Conservation (phyloP, 2,329 filamentous ascomycete species). For the Fusarium papillatum region DNA sequence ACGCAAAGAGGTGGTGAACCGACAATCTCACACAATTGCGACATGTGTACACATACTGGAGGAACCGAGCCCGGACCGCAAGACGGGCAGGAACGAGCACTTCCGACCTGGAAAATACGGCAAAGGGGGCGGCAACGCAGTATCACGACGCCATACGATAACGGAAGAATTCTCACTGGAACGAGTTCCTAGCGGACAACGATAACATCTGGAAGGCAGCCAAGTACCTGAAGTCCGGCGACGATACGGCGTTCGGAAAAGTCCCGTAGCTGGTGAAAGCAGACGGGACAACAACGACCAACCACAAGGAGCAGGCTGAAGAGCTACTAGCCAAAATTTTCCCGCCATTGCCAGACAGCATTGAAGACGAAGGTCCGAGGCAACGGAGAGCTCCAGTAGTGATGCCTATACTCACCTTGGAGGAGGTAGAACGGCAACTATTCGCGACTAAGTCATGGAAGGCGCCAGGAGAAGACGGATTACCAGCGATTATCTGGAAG, state of each 20-base stretch:
- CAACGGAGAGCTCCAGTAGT: background rate
- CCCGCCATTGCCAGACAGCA: background rate
- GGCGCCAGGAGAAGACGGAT: background rate
- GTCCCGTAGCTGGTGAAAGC: background rate
- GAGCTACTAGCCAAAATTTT: background rate
- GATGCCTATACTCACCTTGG: background rate
- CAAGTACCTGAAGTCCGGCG: constrained; percentile 1
- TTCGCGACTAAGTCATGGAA: background rate
- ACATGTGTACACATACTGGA: background rate
- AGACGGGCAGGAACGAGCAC: background rate
- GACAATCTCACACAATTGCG: background rate
- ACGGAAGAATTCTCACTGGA: background rate
- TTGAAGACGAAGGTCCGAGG: background rate
- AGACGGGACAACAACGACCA: background rate
- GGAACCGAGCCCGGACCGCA: background rate
- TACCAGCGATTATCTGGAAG: background rate
- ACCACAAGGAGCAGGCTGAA: background rate
- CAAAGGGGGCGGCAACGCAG: background rate
- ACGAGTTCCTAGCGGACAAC: constrained; percentile 4
- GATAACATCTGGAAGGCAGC: constrained; percentile 3
- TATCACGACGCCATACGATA: background rate
- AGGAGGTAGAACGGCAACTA: background rate
- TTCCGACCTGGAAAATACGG: background rate
- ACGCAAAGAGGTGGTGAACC: constrained; percentile 1
- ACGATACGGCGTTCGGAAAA: background rate